A percentile compares a stretch with the other conserved stretches of the same genome.
Evolutionary conservation across 352 stramenopile genomes (phyloP).

Genomic region (Phytophthora pini): DNA sequence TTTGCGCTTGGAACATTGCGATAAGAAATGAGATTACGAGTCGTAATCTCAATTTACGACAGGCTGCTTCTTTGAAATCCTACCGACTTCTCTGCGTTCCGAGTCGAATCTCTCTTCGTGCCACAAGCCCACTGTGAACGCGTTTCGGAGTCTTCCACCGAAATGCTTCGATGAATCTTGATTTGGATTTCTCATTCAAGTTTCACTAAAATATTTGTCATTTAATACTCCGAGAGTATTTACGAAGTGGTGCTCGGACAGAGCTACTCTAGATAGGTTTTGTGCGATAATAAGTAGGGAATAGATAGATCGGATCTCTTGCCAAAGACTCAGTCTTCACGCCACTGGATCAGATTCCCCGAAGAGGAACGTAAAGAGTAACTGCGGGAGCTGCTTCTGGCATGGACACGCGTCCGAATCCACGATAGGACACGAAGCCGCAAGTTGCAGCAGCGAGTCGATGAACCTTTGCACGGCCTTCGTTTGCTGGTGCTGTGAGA

Average conservation of each 20-base stretch:
- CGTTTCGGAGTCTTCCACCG: too few relatives aligned
- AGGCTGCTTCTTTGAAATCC: too few relatives aligned
- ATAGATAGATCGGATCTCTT: slow-evolving; percentile 3
- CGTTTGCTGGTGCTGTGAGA: slow-evolving; percentile 16
- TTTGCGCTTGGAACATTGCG: too few relatives aligned
- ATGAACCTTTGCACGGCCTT: slow-evolving; percentile 26
- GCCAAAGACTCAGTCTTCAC: neutral
- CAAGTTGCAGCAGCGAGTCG: slow-evolving; percentile 18
- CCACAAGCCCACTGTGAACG: too few relatives aligned
- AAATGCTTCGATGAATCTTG: too few relatives aligned
- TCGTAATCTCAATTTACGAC: too few relatives aligned
- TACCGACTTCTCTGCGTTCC: too few relatives aligned
- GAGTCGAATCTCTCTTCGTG: too few relatives aligned
- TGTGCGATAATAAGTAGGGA: neutral
- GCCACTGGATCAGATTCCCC: slow-evolving; percentile 1
- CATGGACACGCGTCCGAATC: slow-evolving; percentile 21
- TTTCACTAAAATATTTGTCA: neutral
- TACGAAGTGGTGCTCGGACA: slow-evolving; percentile 1
- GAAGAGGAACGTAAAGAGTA: slow-evolving; percentile 21
- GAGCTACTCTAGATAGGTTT: neutral
- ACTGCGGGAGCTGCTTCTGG: slow-evolving; percentile 22
- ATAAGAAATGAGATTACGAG: too few relatives aligned
- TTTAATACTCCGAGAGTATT: neutral
- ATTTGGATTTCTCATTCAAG: too few relatives aligned
- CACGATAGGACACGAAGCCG: slow-evolving; percentile 1